Percentiles rank a stretch among this genome's conserved stretches.
Evolutionary conservation across 139 green algal species (phyloP).

Genomic region (Desmodesmus armatus): DNA sequence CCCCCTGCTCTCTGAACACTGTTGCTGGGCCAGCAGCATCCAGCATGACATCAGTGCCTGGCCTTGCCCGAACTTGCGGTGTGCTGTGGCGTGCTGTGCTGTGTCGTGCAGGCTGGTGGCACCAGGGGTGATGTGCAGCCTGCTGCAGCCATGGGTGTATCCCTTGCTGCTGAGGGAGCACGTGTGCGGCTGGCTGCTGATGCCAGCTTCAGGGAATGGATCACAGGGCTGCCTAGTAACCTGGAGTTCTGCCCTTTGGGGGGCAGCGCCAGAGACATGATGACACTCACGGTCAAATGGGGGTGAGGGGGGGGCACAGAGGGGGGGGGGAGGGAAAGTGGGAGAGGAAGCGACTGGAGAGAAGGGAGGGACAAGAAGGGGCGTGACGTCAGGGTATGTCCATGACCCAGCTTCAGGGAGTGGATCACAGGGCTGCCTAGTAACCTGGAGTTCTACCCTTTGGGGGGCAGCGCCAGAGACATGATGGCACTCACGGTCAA

Average conservation of each 20-base stretch:
- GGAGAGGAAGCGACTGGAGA: no score
- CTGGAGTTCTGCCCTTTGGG: not conserved
- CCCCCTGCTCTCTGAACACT: no score
- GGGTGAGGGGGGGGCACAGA: not conserved
- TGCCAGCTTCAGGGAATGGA: constrained; percentile 9
- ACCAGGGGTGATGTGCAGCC: constrained; percentile 37
- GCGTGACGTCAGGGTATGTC: no score
- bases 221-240: no score
- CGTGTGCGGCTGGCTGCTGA: constrained; percentile 23
- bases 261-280: not conserved
- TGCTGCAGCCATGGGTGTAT: constrained; percentile 20
- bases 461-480: not conserved
- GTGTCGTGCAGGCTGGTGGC: constrained; percentile 24
- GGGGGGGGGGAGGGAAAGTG: no score
- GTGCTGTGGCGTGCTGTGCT: no score
- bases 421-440: no score
- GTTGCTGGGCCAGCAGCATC: no score
- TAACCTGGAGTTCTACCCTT: not conserved
- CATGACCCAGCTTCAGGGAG: not conserved
- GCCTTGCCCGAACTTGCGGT: no score
- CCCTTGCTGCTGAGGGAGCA: not conserved
- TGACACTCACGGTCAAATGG: constrained; percentile 25
- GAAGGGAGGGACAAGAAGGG: no score
- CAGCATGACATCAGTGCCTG: no score
- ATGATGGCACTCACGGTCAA: constrained; percentile 33